Evolutionary conservation across 148 eudicot species (phyloP).

Genomic region (Vaccinium darrowii): DNA sequence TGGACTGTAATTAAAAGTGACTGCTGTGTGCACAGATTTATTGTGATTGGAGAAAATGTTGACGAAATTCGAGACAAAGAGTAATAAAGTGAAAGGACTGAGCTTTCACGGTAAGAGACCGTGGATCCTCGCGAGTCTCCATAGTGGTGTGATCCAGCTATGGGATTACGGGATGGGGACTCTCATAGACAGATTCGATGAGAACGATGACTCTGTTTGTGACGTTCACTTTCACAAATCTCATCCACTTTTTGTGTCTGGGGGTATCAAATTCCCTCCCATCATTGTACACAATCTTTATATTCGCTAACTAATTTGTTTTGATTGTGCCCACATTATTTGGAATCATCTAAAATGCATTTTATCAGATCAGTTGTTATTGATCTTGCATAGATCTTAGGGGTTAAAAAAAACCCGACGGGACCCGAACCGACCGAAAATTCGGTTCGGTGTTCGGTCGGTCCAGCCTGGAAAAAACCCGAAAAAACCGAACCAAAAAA

Average conservation of each 20-base stretch:
- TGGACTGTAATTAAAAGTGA: no score
- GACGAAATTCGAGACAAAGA: constrained; percentile 86
- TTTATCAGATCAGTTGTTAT: not conserved
- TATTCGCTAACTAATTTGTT: not conserved
- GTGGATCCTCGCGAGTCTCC: constrained; percentile 82
- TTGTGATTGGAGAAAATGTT: constrained; percentile 39
- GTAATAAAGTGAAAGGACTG: constrained; percentile 76
- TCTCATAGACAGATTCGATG: constrained; percentile 70
- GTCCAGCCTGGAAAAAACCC: no score
- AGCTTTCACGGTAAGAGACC: constrained; percentile 74
- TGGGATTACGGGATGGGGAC: constrained; percentile 88
- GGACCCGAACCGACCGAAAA: no score
- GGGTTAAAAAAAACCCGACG: no score
- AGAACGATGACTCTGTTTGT: constrained; percentile 77
- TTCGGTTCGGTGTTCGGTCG: no score
- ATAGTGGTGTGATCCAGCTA: constrained; percentile 78
- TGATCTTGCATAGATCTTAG: not conserved
- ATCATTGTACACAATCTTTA: not conserved
- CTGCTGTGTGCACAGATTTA: not conserved
- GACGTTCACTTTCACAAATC: constrained; percentile 68
- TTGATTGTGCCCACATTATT: not conserved
- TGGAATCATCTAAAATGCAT: not conserved
- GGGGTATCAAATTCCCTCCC: constrained; percentile 37
- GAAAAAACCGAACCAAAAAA: no score
- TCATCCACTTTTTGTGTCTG: constrained; percentile 78